Base-by-base conservation (phyloP, 176 grass and related monocot species). In the Paspalum vaginatum region DNA sequence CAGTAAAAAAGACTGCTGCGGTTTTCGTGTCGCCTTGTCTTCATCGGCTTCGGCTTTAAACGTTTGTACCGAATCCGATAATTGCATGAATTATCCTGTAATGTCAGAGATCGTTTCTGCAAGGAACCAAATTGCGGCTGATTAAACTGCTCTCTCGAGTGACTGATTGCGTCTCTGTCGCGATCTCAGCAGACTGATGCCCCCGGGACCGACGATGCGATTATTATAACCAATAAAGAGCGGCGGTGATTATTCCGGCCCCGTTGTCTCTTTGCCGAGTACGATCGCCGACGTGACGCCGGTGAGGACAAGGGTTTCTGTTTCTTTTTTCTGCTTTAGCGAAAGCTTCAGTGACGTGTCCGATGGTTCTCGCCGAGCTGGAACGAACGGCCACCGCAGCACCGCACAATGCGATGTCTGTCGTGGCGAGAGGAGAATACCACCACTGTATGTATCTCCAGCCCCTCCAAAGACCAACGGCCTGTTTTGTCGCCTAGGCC, bases 271-370 rank as follows among this genome's bases (percentile, higher is more conserved):
- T 58, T 37, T 60, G 71, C 32, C 9, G 62, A 81, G 59, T 53
- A 77, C 64, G 81, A 62, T 64, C 81, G 6, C 54, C 40, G 77
- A 89, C 52, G 74, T 81, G 87, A 89, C 82, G 77, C 56, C 71
- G 77, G 72, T 26, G 32, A 65, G 79, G 79, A 57, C 73, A 72
- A 48, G 64, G 6, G 15, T 72, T 68, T 81, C 70, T 87, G 70
- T 69, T 87, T 51, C 78, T 52, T 48, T 70, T 44, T 72, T 68
- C 37, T 72, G 38, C 66, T 26, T 47, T 53, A 68, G 72, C 65
- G 22, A 65, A 51, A 64, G 32, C 41, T 56, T 67, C 49, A 48
- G 24, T 83, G 79, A 83, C 65, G 79, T 54, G 61, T 12, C 80
- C 41, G 67, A 64, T 74, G 81, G 52, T 13, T 13, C 54, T 13